Evolutionary conservation across 495 filamentous ascomycete species (phyloP).

Genomic region (Venustampulla echinocandica): DNA sequence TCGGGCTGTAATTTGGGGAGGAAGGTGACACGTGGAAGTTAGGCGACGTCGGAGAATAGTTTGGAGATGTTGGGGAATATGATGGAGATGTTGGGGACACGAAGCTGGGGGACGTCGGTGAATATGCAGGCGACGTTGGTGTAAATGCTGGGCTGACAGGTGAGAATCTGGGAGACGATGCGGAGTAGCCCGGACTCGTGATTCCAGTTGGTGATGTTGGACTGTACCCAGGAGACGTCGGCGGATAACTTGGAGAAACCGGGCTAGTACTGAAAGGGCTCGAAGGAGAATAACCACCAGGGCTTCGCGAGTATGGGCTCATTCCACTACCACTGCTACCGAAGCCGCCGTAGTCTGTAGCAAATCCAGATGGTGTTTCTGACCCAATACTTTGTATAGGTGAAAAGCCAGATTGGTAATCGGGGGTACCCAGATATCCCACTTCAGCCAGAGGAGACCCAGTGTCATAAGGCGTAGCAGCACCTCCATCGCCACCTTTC

Average conservation of each 20-base stretch:
- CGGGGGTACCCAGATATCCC: conserved; percentile 65
- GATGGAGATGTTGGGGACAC: conserved; percentile 43
- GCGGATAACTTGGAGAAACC: conserved; percentile 60
- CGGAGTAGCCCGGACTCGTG: conserved; percentile 51
- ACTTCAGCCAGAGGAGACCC: conserved; percentile 80
- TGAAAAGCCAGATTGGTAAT: conserved; percentile 77
- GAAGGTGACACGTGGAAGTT: conserved; percentile 28
- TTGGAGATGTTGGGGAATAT: conserved; percentile 53
- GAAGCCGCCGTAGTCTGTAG: conserved; percentile 42
- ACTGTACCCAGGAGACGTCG: conserved; percentile 59
- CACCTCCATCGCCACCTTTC: conserved; percentile 69
- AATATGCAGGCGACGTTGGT: conserved; percentile 70
- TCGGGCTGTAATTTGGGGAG: conserved; percentile 44
- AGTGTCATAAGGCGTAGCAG: conserved; percentile 89
- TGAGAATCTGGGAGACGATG: conserved; percentile 60
- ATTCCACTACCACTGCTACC: conserved; percentile 42
- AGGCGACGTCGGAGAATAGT: conserved; percentile 57
- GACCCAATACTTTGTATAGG: conserved; percentile 72
- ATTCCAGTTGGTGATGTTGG: conserved; percentile 54
- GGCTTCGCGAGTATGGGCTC: conserved; percentile 58
- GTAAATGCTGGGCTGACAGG: conserved; percentile 77
- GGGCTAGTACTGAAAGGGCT: conserved; percentile 44
- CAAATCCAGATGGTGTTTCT: conserved; percentile 68
- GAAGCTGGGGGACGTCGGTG: conserved; percentile 52
- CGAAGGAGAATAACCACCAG: conserved; percentile 55